A percentile compares a stretch with the other conserved stretches of the same genome.
phyloP scores from a whole-genome alignment of 768 basidiomycete genomes.

The Collybia nuda region DNA sequence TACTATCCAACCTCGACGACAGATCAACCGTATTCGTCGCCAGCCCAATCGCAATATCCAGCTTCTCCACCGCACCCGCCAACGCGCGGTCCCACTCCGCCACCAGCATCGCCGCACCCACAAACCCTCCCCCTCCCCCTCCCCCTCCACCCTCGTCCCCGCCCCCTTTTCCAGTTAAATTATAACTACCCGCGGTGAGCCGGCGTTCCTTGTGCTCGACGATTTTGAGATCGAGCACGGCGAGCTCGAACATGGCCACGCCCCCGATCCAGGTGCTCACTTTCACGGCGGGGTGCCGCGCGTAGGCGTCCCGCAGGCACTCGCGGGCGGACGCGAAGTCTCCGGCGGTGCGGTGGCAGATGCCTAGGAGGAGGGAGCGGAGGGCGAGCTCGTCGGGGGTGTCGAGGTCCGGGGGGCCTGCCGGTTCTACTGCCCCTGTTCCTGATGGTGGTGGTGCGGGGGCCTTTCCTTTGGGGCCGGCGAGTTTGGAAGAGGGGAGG shows the following conservation, averaged over 20 bases:
- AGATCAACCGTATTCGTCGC: slow-evolving; percentile 60
- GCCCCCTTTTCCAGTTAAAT: slow-evolving; percentile 25
- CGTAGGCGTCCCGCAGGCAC: slow-evolving; percentile 53
- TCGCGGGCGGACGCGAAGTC: slow-evolving; percentile 41
- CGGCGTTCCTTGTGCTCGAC: slow-evolving; percentile 34
- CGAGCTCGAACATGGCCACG: slow-evolving; percentile 67
- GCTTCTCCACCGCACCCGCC: slow-evolving; percentile 42
- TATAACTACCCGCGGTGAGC: too few species aligned
- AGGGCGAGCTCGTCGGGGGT: slow-evolving; percentile 71
- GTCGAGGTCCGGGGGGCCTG: slow-evolving; percentile 45
- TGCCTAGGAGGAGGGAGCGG: slow-evolving; percentile 68
- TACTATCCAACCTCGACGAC: slow-evolving; percentile 65
- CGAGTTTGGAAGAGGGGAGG: not conserved
- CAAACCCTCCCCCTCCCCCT: slow-evolving; percentile 11
- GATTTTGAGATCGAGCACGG: slow-evolving; percentile 69
- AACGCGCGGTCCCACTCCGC: slow-evolving; percentile 48
- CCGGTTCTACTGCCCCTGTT: too few species aligned
- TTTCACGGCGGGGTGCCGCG: slow-evolving; percentile 35
- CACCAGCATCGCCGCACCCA: slow-evolving; percentile 6
- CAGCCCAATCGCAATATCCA: slow-evolving; percentile 52
- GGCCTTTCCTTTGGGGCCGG: not conserved
- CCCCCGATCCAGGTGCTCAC: slow-evolving; percentile 69
- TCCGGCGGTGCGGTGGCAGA: slow-evolving; percentile 58
- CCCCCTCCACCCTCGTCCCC: slow-evolving; percentile 34
- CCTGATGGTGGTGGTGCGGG: too few species aligned